These are phyloP conservation scores for Crucihimalaya himalaica DNA, from an alignment of 345 rosid genomes.

Conservation along the genomic window DNA sequence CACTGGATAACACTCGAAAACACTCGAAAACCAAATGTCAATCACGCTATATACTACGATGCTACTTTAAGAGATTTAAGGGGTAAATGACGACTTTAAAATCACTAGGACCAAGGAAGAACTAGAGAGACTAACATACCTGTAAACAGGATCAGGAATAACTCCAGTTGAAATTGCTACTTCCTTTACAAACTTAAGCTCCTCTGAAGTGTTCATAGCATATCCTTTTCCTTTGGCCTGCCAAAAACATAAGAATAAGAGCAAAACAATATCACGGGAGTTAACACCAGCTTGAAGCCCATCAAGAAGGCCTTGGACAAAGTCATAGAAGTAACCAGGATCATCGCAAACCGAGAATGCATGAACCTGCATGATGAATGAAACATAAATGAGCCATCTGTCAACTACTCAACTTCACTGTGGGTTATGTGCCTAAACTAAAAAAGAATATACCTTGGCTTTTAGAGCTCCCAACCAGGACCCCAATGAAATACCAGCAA, in stretches of 20 bases:
- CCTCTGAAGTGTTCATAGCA: constrained; percentile 77
- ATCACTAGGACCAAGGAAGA: neutral
- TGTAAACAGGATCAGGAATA: constrained; percentile 91
- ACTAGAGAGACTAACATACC: constrained; percentile 44
- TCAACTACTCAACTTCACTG: neutral
- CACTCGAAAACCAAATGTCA: constrained; percentile 8
- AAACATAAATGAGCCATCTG: constrained; percentile 19
- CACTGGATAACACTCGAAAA: constrained; percentile 59
- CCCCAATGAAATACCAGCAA: constrained; percentile 88
- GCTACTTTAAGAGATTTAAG: neutral
- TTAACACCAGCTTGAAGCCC: constrained; percentile 77
- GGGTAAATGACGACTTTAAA: neutral
- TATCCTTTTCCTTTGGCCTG: constrained; percentile 94
- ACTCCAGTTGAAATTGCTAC: constrained; percentile 77
- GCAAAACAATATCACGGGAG: constrained; percentile 55
- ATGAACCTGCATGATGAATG: constrained; percentile 65
- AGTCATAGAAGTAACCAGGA: constrained; percentile 87
- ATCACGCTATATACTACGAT: neutral
- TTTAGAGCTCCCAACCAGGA: constrained; percentile 72
- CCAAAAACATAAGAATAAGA: neutral
- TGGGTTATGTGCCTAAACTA: neutral
- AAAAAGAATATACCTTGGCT: constrained; percentile 60
- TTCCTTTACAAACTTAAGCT: constrained; percentile 79
- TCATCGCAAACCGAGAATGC: constrained; percentile 91
- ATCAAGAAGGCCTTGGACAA: constrained; percentile 78